Percentiles rank a stretch among this genome's conserved stretches.
Conservation (phyloP, 2,329 filamentous ascomycete species). For the Plectosphaerella cucumerina region DNA sequence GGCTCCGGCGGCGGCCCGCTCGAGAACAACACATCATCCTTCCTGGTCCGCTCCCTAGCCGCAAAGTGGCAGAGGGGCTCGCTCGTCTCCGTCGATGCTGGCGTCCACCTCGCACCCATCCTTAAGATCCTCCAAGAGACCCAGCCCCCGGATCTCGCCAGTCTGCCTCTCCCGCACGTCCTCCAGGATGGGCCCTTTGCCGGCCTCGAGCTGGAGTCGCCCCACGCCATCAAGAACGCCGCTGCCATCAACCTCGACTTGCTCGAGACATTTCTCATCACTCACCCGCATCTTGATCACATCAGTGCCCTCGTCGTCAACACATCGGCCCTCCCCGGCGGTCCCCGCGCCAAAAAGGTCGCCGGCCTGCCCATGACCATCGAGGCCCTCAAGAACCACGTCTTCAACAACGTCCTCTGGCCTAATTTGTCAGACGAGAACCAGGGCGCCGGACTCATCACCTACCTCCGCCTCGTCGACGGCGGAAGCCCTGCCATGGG, state of each 20-base stretch:
- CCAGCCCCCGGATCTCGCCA: conserved; percentile 31
- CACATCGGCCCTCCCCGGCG: conserved; percentile 76
- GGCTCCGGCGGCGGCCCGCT: conserved; percentile 85
- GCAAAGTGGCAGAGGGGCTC: conserved; percentile 79
- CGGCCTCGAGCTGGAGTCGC: conserved; percentile 66
- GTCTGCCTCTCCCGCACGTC: conserved; percentile 43
- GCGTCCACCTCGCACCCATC: conserved; percentile 83
- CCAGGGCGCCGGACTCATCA: conserved; percentile 86
- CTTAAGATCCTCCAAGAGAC: conserved; percentile 68
- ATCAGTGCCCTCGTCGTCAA: conserved; percentile 90
- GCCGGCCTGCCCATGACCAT: conserved; percentile 88
- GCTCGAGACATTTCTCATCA: conserved; percentile 86
- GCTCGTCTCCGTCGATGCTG: conserved; percentile 87
- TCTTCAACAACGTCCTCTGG: conserved; percentile 98
- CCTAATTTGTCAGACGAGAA: conserved; percentile 96
- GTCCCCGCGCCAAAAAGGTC: conserved; percentile 73
- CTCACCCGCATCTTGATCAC: conserved; percentile 96
- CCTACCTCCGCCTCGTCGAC: conserved; percentile 82
- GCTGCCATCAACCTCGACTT: conserved; percentile 73
- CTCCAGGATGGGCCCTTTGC: conserved; percentile 71
- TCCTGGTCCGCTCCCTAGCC: conserved; percentile 78
- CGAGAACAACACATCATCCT: conserved; percentile 85
- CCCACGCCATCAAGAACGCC: conserved; percentile 71
- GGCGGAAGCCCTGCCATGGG: conserved; percentile 83
- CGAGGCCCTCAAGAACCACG: conserved; percentile 83